A percentile compares a stretch with the other conserved stretches of the same genome.
phyloP scores from a whole-genome alignment of 495 filamentous ascomycete genomes.

The Podospora pseudopauciseta region DNA sequence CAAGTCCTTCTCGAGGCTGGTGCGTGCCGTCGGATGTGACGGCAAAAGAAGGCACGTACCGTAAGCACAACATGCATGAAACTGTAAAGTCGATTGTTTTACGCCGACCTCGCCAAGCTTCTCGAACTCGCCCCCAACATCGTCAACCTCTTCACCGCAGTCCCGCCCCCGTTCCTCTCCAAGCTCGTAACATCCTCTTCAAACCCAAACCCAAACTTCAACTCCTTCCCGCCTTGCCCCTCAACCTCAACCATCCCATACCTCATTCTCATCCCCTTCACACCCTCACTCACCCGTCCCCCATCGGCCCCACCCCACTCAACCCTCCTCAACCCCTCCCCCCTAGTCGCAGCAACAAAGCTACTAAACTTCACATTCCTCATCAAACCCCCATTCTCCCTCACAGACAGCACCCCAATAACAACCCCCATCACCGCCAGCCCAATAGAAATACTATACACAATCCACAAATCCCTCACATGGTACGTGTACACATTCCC shows the following conservation, averaged over 20 bases:
- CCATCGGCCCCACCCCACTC: slow-evolving; percentile 23
- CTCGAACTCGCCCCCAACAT: not conserved
- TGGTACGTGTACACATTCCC: slow-evolving; percentile 35
- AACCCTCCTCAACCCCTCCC: slow-evolving; percentile 31
- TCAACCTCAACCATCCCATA: slow-evolving; percentile 31
- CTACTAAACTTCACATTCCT: slow-evolving; percentile 36
- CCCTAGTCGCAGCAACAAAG: slow-evolving; percentile 39
- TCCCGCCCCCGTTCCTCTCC: slow-evolving; percentile 8
- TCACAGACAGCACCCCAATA: slow-evolving; percentile 27
- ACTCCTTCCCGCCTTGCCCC: slow-evolving; percentile 1
- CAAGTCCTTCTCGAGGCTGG: no score
- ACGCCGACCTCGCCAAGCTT: not conserved
- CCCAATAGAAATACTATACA: slow-evolving; percentile 34
- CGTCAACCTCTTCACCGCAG: slow-evolving; percentile 5
- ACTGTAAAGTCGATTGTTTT: not conserved
- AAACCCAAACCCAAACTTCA: slow-evolving; percentile 35
- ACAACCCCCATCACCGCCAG: slow-evolving; percentile 25
- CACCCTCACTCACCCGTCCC: slow-evolving; percentile 12
- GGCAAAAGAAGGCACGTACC: no score
- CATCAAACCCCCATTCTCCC: slow-evolving; percentile 33
- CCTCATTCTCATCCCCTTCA: slow-evolving; percentile 29
- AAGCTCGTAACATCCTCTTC: slow-evolving; percentile 34
- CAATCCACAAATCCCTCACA: slow-evolving; percentile 37
- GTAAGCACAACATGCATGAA: no score
- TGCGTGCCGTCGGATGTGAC: no score